Evolutionary conservation across 331 rosid species (phyloP).

Genomic region (Acacia concinna): DNA sequence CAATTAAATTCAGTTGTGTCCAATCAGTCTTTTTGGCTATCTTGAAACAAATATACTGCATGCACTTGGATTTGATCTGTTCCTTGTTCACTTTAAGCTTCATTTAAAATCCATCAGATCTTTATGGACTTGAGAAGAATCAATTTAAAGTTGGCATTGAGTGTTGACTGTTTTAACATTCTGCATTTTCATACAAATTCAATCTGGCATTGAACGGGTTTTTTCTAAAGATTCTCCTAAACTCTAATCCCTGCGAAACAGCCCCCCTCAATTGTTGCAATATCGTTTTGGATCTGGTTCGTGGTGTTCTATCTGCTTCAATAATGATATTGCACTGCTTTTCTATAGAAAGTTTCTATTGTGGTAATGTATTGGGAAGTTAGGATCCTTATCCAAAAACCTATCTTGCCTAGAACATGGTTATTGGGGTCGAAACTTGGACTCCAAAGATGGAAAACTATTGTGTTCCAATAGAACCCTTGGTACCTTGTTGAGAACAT

Average conservation of each 20-base stretch:
- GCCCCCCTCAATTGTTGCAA: not conserved
- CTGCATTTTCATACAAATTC: slow-evolving; percentile 16
- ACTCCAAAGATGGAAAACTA: not conserved
- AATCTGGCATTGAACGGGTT: not conserved
- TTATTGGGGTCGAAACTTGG: not conserved
- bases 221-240: not conserved
- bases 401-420: not conserved
- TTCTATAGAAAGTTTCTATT: not conserved
- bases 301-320: not conserved
- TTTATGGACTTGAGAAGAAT: slow-evolving; percentile 13
- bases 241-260: not conserved
- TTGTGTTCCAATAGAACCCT: not conserved
- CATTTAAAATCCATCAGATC: not conserved
- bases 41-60: not conserved
- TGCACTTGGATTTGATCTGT: not conserved
- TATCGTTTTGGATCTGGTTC: not conserved
- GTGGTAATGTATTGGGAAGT: not conserved
- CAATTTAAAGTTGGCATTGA: not conserved
- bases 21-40: not conserved
- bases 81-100: not conserved
- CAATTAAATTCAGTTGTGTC: not conserved
- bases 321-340: not conserved
- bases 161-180: slow-evolving; percentile 10
- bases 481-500: not conserved
- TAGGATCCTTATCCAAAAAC: not conserved